These are phyloP conservation scores for Xylaria telfairii DNA, from an alignment of 495 filamentous ascomycete species.

Conservation along the genomic window DNA sequence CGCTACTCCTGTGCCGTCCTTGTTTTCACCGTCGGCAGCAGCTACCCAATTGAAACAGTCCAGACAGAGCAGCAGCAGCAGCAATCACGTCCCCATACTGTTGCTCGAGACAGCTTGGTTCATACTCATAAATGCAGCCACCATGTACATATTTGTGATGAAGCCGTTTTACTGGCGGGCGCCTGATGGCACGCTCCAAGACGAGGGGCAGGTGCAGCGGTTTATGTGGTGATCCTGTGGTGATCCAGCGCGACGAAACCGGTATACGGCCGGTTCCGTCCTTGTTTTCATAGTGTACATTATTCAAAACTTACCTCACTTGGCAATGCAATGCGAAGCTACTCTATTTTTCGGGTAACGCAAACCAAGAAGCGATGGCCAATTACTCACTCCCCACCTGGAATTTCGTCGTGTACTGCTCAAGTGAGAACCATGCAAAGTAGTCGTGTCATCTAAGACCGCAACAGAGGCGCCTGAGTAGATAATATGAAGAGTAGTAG, in stretches of 20 bases:
- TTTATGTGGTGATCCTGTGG: conserved; percentile 96
- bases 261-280: not conserved
- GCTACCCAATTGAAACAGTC: not conserved
- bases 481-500: not conserved
- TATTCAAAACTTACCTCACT: not conserved
- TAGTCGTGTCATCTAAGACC: not conserved
- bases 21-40: conserved; percentile 32
- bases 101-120: conserved; percentile 83
- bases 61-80: not conserved
- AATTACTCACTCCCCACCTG: not conserved
- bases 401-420: not conserved
- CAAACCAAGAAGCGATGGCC: not conserved
- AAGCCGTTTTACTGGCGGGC: conserved; percentile 77
- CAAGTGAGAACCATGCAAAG: too few relatives aligned
- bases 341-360: not conserved
- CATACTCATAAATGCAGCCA: conserved; percentile 69
- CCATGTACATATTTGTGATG: conserved; percentile 82
- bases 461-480: not conserved
- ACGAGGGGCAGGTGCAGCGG: conserved; percentile 79
- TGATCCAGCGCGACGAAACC: conserved; percentile 37
- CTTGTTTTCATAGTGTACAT: not conserved
- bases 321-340: not conserved
- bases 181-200: conserved; percentile 55
- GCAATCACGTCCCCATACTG: not conserved
- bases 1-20: conserved; percentile 2